These are phyloP conservation scores for Puccinia novopanici DNA, from an alignment of 1,284 basidiomycete species.

Conservation along the genomic window DNA sequence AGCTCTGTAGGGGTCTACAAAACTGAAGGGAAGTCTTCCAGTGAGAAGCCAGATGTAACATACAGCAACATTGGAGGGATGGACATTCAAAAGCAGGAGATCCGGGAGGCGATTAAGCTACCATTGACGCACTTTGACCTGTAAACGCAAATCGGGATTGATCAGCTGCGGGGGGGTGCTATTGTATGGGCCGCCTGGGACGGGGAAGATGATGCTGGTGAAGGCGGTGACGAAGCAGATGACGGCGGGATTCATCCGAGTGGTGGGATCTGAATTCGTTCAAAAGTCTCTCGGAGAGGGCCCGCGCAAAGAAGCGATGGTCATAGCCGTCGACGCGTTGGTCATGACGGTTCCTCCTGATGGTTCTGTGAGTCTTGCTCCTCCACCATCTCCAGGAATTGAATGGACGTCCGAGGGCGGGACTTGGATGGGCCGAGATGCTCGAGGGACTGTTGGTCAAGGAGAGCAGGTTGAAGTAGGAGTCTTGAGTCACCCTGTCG, in stretches of 20 bases:
- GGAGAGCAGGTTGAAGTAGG: constrained; percentile 37
- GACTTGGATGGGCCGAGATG: constrained; percentile 20
- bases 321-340: constrained; percentile 62
- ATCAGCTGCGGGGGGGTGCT: constrained; percentile 92
- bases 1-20: no score
- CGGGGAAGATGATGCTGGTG: no score
- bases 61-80: no score
- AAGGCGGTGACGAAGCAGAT: constrained; percentile 98
- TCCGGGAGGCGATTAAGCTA: no score
- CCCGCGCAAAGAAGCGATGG: constrained; percentile 79
- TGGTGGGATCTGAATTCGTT: no score
- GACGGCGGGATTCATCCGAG: no score
- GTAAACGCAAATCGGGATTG: constrained; percentile 99
- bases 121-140: constrained; percentile 81
- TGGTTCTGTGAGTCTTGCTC: not conserved
- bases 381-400: no score
- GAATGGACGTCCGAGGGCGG: not conserved
- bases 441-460: constrained; percentile 7
- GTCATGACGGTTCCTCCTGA: constrained; percentile 16
- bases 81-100: no score
- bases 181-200: constrained; percentile 86
- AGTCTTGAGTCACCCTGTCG: constrained; percentile 19
- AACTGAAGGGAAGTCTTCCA: no score
- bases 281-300: no score
- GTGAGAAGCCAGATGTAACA: no score